Conservation (phyloP, 2,329 filamentous ascomycete genomes). For the Botrytis fabae region DNA sequence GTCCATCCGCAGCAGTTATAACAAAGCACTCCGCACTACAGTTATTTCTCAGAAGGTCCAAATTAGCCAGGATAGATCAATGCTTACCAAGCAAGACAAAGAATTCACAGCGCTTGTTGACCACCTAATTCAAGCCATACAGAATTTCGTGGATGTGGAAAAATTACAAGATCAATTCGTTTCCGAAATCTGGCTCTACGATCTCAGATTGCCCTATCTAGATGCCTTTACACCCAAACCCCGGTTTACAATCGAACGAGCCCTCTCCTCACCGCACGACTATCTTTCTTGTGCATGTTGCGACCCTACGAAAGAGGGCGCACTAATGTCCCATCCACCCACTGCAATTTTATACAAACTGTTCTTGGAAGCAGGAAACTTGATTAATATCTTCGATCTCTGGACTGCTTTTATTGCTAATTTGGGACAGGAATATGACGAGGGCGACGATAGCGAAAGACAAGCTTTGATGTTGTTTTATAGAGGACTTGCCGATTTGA, state of each 20-base stretch:
- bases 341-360: conserved; percentile 76
- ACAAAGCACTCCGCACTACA: conserved; percentile 71
- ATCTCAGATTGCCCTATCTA: conserved; percentile 65
- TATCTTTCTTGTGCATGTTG: conserved; percentile 77
- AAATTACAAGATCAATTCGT: conserved; percentile 53
- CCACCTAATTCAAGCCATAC: conserved; percentile 52
- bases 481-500: conserved; percentile 78
- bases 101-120: conserved; percentile 68
- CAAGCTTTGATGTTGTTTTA: conserved; percentile 78
- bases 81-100: conserved; percentile 69
- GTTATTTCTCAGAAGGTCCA: conserved; percentile 81
- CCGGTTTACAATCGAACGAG: conserved; percentile 68
- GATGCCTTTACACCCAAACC: conserved; percentile 76
- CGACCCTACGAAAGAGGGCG: conserved; percentile 47
- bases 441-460: conserved; percentile 50
- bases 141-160: conserved; percentile 46
- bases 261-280: conserved; percentile 70
- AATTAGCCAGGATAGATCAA: conserved; percentile 71
- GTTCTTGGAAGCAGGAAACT: conserved; percentile 72
- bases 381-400: conserved; percentile 78
- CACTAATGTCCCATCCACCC: conserved; percentile 64
- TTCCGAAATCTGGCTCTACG: conserved; percentile 75
- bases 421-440: conserved; percentile 42
- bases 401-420: conserved; percentile 75
- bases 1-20: conserved; percentile 71